Base-by-base conservation (phyloP, 2,329 filamentous ascomycete genomes). In the Drechslera avenae region DNA sequence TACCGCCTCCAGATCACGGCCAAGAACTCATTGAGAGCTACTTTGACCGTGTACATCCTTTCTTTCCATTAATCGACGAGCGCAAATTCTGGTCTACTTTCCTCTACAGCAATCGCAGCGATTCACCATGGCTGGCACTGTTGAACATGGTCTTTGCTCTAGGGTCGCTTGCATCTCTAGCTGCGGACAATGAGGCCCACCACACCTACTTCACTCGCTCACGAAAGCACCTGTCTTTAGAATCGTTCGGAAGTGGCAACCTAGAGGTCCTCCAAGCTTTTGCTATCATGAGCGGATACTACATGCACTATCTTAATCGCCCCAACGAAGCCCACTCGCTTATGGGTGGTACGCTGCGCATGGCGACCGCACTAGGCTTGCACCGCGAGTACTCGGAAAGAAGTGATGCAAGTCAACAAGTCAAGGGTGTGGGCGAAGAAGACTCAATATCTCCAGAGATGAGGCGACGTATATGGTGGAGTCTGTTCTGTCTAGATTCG, bases 111-210 rank as follows among this genome's bases (percentile, higher is more conserved):
- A 81, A 84, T 56, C 79, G 86, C 14, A 84, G 79, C 52, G 87
- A 91, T 67, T 78, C 83, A 1, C 81, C 86, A 16, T 91, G 88
- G 88, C 78, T 90, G 14, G 85, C 86, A 7, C 74, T 91, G 5
- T 75, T 90, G 16, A 91, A 91, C 68, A 89, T 89, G 76, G 87
- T 91, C 4, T 87, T 90, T 58, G 87, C 87, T 4, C 83, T 91
- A 75, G 88, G 88, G 12, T 88, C 85, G 61, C 85, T 91, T 41
- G 86, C 83, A 1, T 85, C 85, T 30, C 84, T 83, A 56, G 87
- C 86, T 33, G 72, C 76, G 1, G 75, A 79, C 32, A 86, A 89
- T 66, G 82, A 84, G 56, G 84, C 80, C 48, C 88, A 91, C 63
- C 80, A 88, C 62, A 82, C 82, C 56, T 91, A 87, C 73, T 91